Conservation (phyloP, 306 rosid genomes). For the Trifolium subterraneum region DNA sequence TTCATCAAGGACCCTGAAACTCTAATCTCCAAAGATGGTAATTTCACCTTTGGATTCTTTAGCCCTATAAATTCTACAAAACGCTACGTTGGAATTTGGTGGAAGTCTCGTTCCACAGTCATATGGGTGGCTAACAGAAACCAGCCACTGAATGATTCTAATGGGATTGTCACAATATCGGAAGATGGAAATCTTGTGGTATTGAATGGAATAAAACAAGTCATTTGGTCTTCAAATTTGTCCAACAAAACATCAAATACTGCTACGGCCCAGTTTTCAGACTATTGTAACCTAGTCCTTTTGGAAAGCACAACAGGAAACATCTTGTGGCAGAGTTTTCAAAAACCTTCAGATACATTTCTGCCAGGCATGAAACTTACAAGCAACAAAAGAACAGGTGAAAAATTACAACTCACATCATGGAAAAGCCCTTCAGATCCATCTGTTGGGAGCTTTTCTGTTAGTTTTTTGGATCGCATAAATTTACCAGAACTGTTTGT, state of each 20-base stretch:
- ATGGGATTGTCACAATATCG: not conserved
- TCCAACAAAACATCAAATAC: constrained; percentile 22
- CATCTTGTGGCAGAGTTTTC: constrained; percentile 48
- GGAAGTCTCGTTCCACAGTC: not conserved
- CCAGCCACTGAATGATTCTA: constrained; percentile 1
- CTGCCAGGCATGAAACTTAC: constrained; percentile 35
- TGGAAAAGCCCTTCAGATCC: constrained; percentile 52
- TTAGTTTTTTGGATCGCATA: not conserved
- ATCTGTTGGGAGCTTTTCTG: constrained; percentile 40
- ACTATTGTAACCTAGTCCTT: constrained; percentile 47
- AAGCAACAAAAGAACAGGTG: constrained; percentile 6
- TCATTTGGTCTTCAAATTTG: constrained; percentile 48
- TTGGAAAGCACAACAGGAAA: constrained; percentile 4
- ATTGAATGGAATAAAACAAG: constrained; percentile 26
- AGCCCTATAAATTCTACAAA: constrained; percentile 29
- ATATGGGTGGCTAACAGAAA: constrained; percentile 46
- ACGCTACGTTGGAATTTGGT: constrained; percentile 42
- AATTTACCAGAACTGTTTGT: not conserved
- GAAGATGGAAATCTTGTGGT: constrained; percentile 41
- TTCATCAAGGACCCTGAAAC: constrained; percentile 31
- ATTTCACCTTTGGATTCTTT: constrained; percentile 34
- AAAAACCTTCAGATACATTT: constrained; percentile 34
- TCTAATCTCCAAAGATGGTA: constrained; percentile 12
- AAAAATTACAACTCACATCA: constrained; percentile 20
- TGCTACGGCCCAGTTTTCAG: constrained; percentile 32